Base-by-base conservation (phyloP, 495 filamentous ascomycete species). In the Penicillium paradoxum region DNA sequence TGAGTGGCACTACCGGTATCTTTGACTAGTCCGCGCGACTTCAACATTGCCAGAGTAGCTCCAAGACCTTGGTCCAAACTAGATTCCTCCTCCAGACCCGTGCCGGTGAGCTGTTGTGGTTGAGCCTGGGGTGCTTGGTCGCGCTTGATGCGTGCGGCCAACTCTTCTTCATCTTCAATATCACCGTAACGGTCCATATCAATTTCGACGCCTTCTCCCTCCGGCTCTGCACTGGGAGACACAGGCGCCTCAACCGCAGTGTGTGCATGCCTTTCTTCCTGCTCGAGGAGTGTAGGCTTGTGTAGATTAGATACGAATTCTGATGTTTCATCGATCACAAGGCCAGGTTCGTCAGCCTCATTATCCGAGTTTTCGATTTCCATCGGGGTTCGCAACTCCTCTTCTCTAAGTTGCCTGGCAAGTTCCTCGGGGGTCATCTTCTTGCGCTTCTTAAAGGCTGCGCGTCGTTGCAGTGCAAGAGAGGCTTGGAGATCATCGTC, bases 401-500 rank as follows among this genome's bases (percentile, higher is more conserved):
- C 87, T 66, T 96, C 88, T 49, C 82, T 80, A 25, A 98, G 73
- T 57, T 91, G 87, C 42, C 82, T 80, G 11, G 89, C 92, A 57
- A 98, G 74, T 57, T 97, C 92, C 62, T 90, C 90, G 1, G 90
- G 90, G 25, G 84, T 81, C 30, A 79, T 75, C 66, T 82, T 87
- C 74, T 92, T 95, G 21, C 91, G 83, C 71, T 95, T 97, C 68
- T 95, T 97, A 30, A 97, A 77, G 0, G 90, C 91, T 15, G 82
- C 79, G 48, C 84, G 81, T 59, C 93, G 79, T 62, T 96, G 90
- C 14, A 80, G 73, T 2, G 93, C 87, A 29, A 98, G 76, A 1
- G 86, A 85, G 13, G 89, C 83, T 70, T 97, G 92, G 0, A 98
- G 77, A 58, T 96, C 91, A 22, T 97, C 93, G 59, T 97, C 93